Base-by-base conservation (phyloP, 2,329 filamentous ascomycete species). In the Corynespora cassiicola region DNA sequence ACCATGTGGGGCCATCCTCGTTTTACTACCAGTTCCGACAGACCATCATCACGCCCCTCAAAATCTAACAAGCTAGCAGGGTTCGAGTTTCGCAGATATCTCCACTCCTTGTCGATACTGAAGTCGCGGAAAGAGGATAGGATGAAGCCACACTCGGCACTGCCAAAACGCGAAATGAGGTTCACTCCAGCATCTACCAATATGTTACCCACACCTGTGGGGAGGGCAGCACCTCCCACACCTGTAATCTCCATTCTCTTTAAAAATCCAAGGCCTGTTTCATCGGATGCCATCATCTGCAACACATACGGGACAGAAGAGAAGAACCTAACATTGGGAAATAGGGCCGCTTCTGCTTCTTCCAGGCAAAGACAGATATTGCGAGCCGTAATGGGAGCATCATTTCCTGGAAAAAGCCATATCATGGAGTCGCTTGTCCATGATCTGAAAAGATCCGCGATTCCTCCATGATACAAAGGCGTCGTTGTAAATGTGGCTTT, bases 211-310 rank as follows among this genome's bases (percentile, higher is more conserved):
- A 82, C 62, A 7, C 73, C 60, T 3, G 59, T 45, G 2, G 80
- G 75, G 2, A 86, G 57, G 4, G 82, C 78, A 8, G 82, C 82
- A 5, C 82, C 84, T 2, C 83, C 83, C 0, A 86, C 80, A 6
- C 82, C 82, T 0, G 86, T 81, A 10, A 85, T 71, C 4, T 78
- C 73, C 80, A 86, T 84, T 0, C 47, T 52, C 24, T 54, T 54
- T 14, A 47, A 68, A 4, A 96, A 81, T 54, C 85, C 75, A 2
- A 97, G 78, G 33, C 87, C 90, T 70, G 94, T 88, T 70, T 95
- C 89, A 55, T 89, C 95, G 8, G 90, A 85, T 56, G 86, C 80
- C 87, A 99, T 95, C 52, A 97, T 80, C 31, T 90, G 89, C 63
- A 87, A 79, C 22, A 97, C 90, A 61, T 92, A 97, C 6, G 88